These are phyloP conservation scores for Aphanomyces cochlioides DNA, from an alignment of 352 stramenopile species.

Conservation along the genomic window DNA sequence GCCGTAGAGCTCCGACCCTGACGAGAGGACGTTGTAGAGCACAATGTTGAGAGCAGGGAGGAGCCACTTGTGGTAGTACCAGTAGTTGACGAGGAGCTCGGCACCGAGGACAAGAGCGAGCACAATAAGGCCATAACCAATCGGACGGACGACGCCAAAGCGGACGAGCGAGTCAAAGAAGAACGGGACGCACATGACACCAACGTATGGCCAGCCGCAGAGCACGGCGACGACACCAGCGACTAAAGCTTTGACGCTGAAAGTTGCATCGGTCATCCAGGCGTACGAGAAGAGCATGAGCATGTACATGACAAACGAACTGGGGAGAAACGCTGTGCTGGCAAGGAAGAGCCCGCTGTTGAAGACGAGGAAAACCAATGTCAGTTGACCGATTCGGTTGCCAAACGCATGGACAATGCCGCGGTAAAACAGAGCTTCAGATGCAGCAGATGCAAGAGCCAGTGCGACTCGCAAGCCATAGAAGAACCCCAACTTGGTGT, in stretches of 20 bases:
- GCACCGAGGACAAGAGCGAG: slow-evolving; percentile 62
- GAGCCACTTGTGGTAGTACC: slow-evolving; percentile 65
- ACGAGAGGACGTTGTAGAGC: slow-evolving; percentile 93
- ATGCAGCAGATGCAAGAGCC: slow-evolving; percentile 66
- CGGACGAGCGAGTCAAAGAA: slow-evolving; percentile 72
- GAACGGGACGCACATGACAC: slow-evolving; percentile 94
- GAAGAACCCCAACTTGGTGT: slow-evolving; percentile 85
- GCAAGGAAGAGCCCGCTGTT: slow-evolving; percentile 93
- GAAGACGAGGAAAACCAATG: slow-evolving; percentile 74
- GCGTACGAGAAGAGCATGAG: slow-evolving; percentile 68
- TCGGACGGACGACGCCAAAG: slow-evolving; percentile 47
- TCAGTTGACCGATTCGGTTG: slow-evolving; percentile 51
- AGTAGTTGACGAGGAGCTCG: slow-evolving; percentile 82
- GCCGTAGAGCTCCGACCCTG: slow-evolving; percentile 97
- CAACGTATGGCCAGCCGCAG: slow-evolving; percentile 96
- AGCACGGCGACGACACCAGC: slow-evolving; percentile 90
- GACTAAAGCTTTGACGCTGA: slow-evolving; percentile 60
- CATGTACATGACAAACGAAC: slow-evolving; percentile 85
- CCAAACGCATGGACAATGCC: slow-evolving; percentile 62
- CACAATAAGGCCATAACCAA: slow-evolving; percentile 57
- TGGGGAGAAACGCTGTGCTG: slow-evolving; percentile 90
- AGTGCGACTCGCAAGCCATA: slow-evolving; percentile 83
- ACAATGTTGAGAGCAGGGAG: slow-evolving; percentile 93
- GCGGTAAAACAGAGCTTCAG: slow-evolving; percentile 84
- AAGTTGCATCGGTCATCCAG: slow-evolving; percentile 74